phyloP scores from a whole-genome alignment of 1,284 basidiomycete species.

The Sphaerobolus stellatus region DNA sequence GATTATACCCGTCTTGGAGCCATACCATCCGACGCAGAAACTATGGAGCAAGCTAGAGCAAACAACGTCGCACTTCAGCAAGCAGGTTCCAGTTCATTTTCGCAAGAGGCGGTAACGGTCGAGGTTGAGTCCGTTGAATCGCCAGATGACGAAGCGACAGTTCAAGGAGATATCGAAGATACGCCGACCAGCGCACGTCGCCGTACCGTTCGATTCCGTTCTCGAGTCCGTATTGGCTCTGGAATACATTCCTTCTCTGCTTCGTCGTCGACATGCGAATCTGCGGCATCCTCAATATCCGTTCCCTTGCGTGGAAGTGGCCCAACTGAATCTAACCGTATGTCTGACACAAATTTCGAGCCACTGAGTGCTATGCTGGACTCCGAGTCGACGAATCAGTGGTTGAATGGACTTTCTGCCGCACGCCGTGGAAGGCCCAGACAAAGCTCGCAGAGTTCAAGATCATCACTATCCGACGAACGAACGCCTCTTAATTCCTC shows the following conservation, averaged over 20 bases:
- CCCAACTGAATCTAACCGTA: constrained; percentile 1
- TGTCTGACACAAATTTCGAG: background rate
- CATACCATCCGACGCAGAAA: background rate
- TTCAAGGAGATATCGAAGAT: background rate
- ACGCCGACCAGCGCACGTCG: background rate
- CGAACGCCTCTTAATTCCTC: constrained; percentile 2
- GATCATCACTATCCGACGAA: background rate
- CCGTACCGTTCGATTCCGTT: constrained; percentile 19
- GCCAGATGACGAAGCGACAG: background rate
- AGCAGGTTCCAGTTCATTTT: background rate
- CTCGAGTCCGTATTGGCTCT: constrained; percentile 22
- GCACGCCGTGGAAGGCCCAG: background rate
- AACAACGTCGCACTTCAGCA: background rate
- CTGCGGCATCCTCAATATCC: constrained; percentile 21
- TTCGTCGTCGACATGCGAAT: constrained; percentile 18
- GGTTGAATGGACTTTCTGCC: background rate
- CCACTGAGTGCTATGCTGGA: background rate
- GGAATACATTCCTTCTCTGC: constrained; percentile 9
- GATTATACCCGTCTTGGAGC: too few relatives aligned
- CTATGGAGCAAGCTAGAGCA: background rate
- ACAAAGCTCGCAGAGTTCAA: background rate
- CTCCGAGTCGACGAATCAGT: constrained; percentile 4
- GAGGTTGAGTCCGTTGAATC: background rate
- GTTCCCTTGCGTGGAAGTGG: constrained; percentile 17
- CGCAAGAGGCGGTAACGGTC: background rate